Evolutionary conservation across 345 rosid genomes (phyloP), one percentile per base, ranked within the genome.

Genomic region (Melaleuca alternifolia): DNA sequence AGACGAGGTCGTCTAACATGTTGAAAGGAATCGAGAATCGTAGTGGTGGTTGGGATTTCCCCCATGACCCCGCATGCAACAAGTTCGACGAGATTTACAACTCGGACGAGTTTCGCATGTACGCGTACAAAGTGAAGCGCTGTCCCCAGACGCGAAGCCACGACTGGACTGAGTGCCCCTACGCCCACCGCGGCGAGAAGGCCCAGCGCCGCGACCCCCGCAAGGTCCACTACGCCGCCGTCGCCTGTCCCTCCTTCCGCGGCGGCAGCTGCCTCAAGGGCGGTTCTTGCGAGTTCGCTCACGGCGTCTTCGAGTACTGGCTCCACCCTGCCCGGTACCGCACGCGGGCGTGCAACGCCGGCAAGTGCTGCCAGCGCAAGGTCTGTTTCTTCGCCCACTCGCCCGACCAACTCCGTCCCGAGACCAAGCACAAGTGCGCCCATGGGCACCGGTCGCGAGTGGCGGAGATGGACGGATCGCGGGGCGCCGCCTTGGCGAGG

Each of bases 131-230:
- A 93, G 93, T 97, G 89, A 93, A 92, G 87, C 89, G 94, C 11
- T 97, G 99, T 89, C 91, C 93, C 3, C 89, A 96, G 51, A 93
- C 91, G 41, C 89, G 94, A 14, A 91, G 95, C 90, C 99, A 96
- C 89, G 98, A 97, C 93, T 96, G 98, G 99, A 97, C 95, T 1
- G 95, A 96, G 76, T 95, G 99, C 83, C 99, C 99, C 5, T 97
- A 91, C 88, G 97, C 98, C 2, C 99, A 95, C 90, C 94, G 94
- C 0, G 96, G 97, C 14, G 99, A 97, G 91, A 97, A 94, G 91
- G 98, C 99, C 26, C 94, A 94, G 88, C 96, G 99, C 15, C 92
- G 98, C 16, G 99, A 97, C 86, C 99, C 98, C 26, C 94, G 96
- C 18, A 92, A 87, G 87, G 85, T 91, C 86, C 90, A 86, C 44